phyloP scores from a whole-genome alignment of 495 filamentous ascomycete genomes.

The Aspergillus steynii region DNA sequence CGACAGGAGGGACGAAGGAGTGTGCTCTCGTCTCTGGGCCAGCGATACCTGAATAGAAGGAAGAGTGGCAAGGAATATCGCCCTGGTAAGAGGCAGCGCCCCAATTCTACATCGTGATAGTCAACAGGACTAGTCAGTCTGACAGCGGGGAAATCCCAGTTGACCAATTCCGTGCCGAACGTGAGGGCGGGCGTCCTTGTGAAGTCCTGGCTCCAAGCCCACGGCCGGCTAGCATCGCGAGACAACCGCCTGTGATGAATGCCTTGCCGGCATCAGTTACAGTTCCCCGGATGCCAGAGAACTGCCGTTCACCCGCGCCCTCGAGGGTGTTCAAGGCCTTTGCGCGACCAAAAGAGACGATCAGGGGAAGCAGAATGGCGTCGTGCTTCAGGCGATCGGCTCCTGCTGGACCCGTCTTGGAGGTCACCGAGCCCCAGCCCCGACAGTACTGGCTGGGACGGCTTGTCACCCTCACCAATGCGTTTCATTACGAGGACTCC shows the following conservation, averaged over 20 bases:
- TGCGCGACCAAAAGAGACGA: neutral
- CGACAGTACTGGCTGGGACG: slow-evolving; percentile 57
- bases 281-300: neutral
- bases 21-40: slow-evolving; percentile 15
- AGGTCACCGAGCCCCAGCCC: slow-evolving; percentile 23
- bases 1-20: slow-evolving; percentile 19
- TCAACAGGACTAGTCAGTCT: neutral
- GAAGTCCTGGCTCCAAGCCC: neutral
- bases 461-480: slow-evolving; percentile 53
- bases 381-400: neutral
- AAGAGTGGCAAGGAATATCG: neutral
- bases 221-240: neutral
- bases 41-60: neutral
- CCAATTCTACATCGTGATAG: neutral
- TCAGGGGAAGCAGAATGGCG: neutral
- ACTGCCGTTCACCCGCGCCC: neutral
- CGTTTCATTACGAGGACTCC: slow-evolving; percentile 49
- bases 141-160: neutral
- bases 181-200: too few relatives aligned
- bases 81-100: neutral
- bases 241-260: neutral
- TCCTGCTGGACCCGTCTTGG: neutral
- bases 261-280: neutral
- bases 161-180: too few relatives aligned
- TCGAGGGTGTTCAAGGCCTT: neutral